These are phyloP conservation scores for Danielozyma ontarioensis DNA, from an alignment of 805 yeast genomes.

Conservation along the genomic window DNA sequence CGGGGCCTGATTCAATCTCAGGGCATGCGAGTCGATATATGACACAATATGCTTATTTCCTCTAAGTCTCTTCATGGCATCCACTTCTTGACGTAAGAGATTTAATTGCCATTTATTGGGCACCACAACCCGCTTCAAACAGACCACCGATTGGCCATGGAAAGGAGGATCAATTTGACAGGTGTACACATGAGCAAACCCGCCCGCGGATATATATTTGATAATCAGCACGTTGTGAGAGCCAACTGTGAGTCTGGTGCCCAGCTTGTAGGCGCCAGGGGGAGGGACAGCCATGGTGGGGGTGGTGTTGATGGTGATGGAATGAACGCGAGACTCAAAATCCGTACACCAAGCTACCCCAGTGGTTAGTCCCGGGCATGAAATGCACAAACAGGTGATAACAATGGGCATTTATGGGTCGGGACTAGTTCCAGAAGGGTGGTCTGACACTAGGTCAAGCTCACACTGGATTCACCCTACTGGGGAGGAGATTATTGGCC, in stretches of 20 bases:
- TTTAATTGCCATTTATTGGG: slow-evolving; percentile 84
- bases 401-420: too few relatives aligned
- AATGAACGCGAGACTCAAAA: too few relatives aligned
- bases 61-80: slow-evolving; percentile 86
- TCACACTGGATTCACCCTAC: too few relatives aligned
- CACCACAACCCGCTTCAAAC: slow-evolving; percentile 91
- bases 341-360: too few relatives aligned
- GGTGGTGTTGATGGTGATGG: too few relatives aligned
- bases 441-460: too few relatives aligned
- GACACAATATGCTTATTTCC: slow-evolving; percentile 80
- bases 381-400: too few relatives aligned
- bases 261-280: slow-evolving; percentile 63
- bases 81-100: slow-evolving; percentile 88
- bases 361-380: too few relatives aligned
- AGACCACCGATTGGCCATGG: slow-evolving; percentile 54
- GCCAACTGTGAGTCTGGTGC: slow-evolving; percentile 78
- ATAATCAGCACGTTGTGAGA: slow-evolving; percentile 67
- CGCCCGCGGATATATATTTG: slow-evolving; percentile 80
- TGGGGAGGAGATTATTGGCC: too few relatives aligned
- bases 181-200: slow-evolving; percentile 92
- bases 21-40: slow-evolving; percentile 93
- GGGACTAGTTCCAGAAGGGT: too few relatives aligned
- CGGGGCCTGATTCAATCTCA: slow-evolving; percentile 42
- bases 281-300: slow-evolving; percentile 43
- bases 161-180: slow-evolving; percentile 57